phyloP scores from a whole-genome alignment of 2,329 filamentous ascomycete species.

The Colletotrichum gigasporum region DNA sequence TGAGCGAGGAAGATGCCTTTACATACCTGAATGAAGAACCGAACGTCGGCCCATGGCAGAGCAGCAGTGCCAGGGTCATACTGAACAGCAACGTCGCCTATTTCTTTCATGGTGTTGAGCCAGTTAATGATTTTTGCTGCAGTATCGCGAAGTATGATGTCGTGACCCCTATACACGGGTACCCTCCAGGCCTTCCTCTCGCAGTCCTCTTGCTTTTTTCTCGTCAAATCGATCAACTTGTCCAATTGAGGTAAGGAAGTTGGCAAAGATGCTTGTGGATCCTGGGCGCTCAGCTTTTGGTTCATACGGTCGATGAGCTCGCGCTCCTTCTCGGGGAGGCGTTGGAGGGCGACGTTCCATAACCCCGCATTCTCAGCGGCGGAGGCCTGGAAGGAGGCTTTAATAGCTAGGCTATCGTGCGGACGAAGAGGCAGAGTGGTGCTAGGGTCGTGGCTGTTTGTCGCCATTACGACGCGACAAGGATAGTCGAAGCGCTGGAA shows the following conservation, averaged over 20 bases:
- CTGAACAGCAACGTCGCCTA: neutral
- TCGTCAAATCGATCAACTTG: neutral
- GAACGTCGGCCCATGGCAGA: neutral
- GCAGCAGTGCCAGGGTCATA: neutral
- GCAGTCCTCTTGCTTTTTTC: neutral
- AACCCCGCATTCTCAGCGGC: neutral
- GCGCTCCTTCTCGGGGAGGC: neutral
- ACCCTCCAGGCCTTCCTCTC: neutral
- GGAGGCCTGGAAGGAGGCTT: no score
- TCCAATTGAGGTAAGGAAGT: neutral
- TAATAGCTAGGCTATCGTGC: no score
- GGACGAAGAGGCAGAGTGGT: neutral
- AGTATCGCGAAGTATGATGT: neutral
- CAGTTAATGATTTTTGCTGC: accelerated
- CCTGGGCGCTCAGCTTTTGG: neutral
- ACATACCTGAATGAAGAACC: neutral
- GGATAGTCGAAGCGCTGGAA: no score
- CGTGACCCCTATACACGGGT: neutral
- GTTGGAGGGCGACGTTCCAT: neutral
- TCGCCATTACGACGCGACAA: no score
- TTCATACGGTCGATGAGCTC: neutral
- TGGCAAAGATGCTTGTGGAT: neutral
- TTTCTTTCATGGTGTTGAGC: neutral
- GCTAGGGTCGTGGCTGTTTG: neutral
- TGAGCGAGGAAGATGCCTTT: no score